A percentile compares a stretch with the other conserved stretches of the same genome.
Conservation (phyloP, 164 flowering plant species). For the Tetracentron sinense region DNA sequence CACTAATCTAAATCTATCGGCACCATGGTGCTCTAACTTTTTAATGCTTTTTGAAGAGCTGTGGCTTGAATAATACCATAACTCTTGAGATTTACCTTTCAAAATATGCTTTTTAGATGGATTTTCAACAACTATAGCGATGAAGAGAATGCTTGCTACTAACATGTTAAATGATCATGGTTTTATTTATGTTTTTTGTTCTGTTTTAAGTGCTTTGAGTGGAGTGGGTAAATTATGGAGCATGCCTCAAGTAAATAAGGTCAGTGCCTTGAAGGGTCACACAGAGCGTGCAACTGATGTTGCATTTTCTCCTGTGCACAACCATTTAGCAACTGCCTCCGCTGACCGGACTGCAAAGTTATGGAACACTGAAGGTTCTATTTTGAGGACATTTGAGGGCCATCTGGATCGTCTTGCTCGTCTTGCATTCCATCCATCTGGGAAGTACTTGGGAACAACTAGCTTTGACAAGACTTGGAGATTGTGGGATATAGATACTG, state of each 20-base stretch:
- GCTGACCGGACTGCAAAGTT: constrained; percentile 92
- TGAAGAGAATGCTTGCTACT: neutral
- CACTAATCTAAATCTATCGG: neutral
- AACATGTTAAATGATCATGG: neutral
- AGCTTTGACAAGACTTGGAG: constrained; percentile 99
- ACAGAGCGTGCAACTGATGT: constrained; percentile 92
- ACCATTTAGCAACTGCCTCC: constrained; percentile 84
- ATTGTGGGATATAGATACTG: constrained; percentile 82
- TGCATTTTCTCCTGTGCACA: constrained; percentile 69
- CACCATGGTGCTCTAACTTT: neutral
- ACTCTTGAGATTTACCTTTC: neutral
- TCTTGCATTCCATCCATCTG: constrained; percentile 91
- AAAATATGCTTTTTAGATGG: neutral
- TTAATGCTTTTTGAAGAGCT: neutral
- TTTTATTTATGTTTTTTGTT: constrained; percentile 4
- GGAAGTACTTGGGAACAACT: constrained; percentile 86
- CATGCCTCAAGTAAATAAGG: constrained; percentile 70
- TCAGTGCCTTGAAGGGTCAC: constrained; percentile 77
- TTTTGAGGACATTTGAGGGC: constrained; percentile 68
- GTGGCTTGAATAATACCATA: neutral
- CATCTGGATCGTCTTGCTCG: constrained; percentile 95
- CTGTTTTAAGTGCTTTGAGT: constrained; percentile 52
- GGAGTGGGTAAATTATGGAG: constrained; percentile 84
- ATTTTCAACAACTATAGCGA: neutral
- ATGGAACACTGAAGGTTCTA: constrained; percentile 79